phyloP scores from a whole-genome alignment of 2,329 filamentous ascomycete species.

The Monilinia polystroma region DNA sequence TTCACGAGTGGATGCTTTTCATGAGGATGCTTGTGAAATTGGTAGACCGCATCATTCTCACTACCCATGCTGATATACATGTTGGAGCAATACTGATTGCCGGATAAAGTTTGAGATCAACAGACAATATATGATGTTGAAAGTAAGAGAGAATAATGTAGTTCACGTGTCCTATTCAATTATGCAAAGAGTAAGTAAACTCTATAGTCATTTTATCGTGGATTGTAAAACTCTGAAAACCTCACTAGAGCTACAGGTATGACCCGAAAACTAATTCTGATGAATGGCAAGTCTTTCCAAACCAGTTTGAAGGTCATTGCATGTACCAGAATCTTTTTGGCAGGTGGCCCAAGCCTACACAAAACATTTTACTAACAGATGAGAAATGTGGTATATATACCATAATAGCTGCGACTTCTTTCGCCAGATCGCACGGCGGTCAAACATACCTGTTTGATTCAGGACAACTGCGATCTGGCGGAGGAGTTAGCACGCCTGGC shows the following conservation, averaged over 20 bases:
- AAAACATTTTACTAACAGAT: neutral
- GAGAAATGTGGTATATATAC: neutral
- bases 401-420: too few relatives aligned
- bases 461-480: constrained; percentile 14
- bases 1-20: neutral
- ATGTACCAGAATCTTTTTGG: neutral
- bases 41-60: neutral
- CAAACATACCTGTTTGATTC: neutral
- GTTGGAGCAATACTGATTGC: neutral
- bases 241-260: neutral
- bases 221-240: neutral
- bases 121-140: neutral
- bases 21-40: neutral
- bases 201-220: neutral
- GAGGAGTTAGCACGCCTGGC: constrained; percentile 15
- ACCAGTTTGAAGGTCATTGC: neutral
- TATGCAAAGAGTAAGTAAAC: neutral
- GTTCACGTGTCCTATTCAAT: neutral
- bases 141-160: neutral
- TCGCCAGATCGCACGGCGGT: neutral
- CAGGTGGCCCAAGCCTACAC: too few relatives aligned
- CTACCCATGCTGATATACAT: neutral
- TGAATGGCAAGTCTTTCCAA: neutral
- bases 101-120: neutral
- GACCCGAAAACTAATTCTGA: neutral